phyloP scores from a whole-genome alignment of 2,329 filamentous ascomycete species.

The Chaetomiaceae sp. region DNA sequence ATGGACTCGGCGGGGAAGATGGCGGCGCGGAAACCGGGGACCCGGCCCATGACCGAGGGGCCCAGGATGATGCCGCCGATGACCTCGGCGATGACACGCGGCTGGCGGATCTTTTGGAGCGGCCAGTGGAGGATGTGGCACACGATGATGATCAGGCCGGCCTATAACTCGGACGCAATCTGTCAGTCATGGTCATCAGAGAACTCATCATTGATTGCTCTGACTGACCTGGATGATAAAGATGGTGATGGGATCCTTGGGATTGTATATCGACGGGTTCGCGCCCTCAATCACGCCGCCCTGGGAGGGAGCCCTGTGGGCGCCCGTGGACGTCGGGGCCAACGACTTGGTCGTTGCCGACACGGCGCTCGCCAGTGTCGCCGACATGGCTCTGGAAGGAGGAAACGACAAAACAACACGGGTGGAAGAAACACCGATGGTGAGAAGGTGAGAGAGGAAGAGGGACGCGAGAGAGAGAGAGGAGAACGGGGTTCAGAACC shows the following conservation, averaged over 20 bases:
- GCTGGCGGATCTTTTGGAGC: constrained; percentile 43
- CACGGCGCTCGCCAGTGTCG: not conserved
- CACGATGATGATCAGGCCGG: constrained; percentile 66
- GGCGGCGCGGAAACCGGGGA: constrained; percentile 65
- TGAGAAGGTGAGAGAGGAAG: too few relatives aligned
- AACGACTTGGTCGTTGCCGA: not conserved
- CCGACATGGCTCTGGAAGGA: too few relatives aligned
- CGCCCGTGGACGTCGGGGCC: not conserved
- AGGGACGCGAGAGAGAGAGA: too few relatives aligned
- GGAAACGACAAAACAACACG: too few relatives aligned
- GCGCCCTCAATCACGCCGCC: constrained; percentile 58
- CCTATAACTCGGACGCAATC: constrained; percentile 22
- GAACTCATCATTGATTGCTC: constrained; percentile 16
- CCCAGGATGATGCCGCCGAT: constrained; percentile 76
- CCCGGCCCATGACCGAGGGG: constrained; percentile 81
- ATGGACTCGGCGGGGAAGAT: constrained; percentile 77
- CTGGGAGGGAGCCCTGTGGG: constrained; percentile 24
- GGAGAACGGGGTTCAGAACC: too few relatives aligned
- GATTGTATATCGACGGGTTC: constrained; percentile 57
- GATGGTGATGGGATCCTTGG: constrained; percentile 60
- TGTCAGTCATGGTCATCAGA: not conserved
- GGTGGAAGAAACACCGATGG: too few relatives aligned
- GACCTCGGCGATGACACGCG: constrained; percentile 74
- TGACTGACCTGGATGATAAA: constrained; percentile 62
- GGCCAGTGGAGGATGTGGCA: constrained; percentile 64